Evolutionary conservation across 1,284 basidiomycete species (phyloP).

Genomic region (Rhizoctonia solani): DNA sequence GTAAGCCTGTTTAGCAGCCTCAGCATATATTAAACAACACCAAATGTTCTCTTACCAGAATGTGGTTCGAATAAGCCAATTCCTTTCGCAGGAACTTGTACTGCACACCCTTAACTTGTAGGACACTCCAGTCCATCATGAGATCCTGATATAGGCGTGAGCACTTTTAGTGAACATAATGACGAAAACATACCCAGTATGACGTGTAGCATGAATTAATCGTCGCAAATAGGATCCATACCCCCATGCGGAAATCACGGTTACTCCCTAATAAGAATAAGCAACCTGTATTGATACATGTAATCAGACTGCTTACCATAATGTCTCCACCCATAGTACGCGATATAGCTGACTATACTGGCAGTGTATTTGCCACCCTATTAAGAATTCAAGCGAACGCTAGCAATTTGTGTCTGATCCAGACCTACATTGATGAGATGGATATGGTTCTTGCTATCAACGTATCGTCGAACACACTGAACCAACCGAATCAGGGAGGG

Average conservation of each 20-base stretch:
- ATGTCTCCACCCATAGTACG: conserved; percentile 76
- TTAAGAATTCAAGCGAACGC: background rate
- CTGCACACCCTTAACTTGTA: conserved; percentile 57
- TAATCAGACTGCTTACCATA: conserved; percentile 51
- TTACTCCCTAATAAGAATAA: conserved; percentile 44
- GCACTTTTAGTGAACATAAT: conserved; percentile 23
- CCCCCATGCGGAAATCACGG: conserved; percentile 57
- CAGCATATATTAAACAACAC: background rate
- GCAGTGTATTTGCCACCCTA: conserved; percentile 80
- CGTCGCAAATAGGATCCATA: conserved; percentile 67
- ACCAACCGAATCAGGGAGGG: conserved; percentile 76
- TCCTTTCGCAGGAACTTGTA: conserved; percentile 76
- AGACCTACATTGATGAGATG: conserved; percentile 82
- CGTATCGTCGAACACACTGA: conserved; percentile 86
- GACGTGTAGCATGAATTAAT: conserved; percentile 72
- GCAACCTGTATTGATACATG: conserved; percentile 6
- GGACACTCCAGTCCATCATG: conserved; percentile 82
- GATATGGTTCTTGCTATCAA: conserved; percentile 70
- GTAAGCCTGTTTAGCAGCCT: conserved; percentile 57
- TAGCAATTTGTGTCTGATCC: background rate
- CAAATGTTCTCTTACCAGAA: conserved; percentile 54
- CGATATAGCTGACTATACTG: conserved; percentile 65
- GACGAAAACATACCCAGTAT: conserved; percentile 67
- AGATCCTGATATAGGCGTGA: conserved; percentile 57
- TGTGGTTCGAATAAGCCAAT: conserved; percentile 66